Conservation (phyloP, 2,329 filamentous ascomycete species). For the Penicillium janthinellum region DNA sequence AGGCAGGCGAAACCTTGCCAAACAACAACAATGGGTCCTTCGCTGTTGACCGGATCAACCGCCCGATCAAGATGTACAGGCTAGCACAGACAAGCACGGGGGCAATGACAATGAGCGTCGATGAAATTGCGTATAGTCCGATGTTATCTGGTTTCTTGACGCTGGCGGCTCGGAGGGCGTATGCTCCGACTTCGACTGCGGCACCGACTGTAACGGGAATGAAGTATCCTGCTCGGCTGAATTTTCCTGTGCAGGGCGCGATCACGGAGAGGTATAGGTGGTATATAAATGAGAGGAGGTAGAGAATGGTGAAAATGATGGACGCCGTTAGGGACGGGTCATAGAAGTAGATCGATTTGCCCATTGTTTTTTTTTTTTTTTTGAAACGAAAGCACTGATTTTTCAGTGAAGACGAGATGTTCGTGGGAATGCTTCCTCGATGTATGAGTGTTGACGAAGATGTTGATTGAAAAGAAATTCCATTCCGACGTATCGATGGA, state of each 20-base stretch:
- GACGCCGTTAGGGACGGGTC: not conserved
- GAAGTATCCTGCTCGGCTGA: not conserved
- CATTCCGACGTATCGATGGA: not conserved
- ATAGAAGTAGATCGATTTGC: not conserved
- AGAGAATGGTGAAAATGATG: not conserved
- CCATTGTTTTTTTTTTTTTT: not conserved
- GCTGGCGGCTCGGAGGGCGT: not conserved
- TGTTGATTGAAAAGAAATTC: not conserved
- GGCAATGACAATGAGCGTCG: conserved; percentile 51
- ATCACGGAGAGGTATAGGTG: not conserved
- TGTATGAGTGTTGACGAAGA: not conserved
- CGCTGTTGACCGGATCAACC: conserved; percentile 29
- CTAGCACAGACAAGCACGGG: conserved; percentile 54
- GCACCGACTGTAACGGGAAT: not conserved
- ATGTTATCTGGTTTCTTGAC: not conserved
- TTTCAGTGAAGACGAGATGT: not conserved
- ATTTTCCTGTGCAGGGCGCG: not conserved
- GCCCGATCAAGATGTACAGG: conserved; percentile 56
- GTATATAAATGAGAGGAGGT: not conserved
- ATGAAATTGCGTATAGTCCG: conserved; percentile 39
- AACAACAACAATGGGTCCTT: not conserved
- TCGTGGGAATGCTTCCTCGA: not conserved
- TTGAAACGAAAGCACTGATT: not conserved
- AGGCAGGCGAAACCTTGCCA: not conserved
- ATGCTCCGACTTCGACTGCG: not conserved